phyloP scores from a whole-genome alignment of 352 stramenopile species.

The Phytopythium delawarense region DNA sequence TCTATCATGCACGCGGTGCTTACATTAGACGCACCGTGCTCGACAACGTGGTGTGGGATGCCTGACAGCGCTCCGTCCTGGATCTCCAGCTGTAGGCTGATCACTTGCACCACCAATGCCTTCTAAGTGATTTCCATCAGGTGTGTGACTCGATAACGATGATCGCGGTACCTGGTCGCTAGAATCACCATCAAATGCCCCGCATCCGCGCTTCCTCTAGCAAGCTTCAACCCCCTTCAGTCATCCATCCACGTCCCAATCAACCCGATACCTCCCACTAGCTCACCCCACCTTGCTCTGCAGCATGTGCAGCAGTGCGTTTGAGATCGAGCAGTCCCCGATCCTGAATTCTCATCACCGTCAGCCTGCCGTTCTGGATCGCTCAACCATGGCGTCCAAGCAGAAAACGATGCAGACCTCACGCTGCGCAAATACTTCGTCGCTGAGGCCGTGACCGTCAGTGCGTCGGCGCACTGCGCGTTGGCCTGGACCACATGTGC shows the following conservation, averaged over 20 bases:
- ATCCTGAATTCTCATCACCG: conserved; percentile 10
- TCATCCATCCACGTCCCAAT: background rate
- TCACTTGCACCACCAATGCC: background rate
- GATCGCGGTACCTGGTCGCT: conserved; percentile 16
- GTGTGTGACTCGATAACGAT: background rate
- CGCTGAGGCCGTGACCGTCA: conserved; percentile 39
- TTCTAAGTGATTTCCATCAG: background rate
- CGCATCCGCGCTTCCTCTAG: conserved; percentile 22
- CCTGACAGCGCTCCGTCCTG: conserved; percentile 28
- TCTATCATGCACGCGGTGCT: background rate
- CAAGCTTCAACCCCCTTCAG: background rate
- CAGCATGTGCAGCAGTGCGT: conserved; percentile 55
- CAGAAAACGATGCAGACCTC: conserved; percentile 15
- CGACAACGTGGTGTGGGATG: conserved; percentile 21
- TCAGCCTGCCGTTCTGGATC: background rate
- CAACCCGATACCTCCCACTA: background rate
- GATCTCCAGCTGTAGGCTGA: conserved; percentile 40
- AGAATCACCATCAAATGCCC: conserved; percentile 40
- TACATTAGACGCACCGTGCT: conserved; percentile 16
- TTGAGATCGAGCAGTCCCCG: conserved; percentile 44
- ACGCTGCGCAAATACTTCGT: conserved; percentile 34
- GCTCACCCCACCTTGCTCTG: conserved; percentile 29
- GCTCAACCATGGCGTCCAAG: too few species aligned
- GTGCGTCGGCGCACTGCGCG: conserved; percentile 32
- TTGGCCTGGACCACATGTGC: conserved; percentile 49